These are phyloP conservation scores for Cynara cardunculus DNA, from an alignment of 129 eudicot species.

Conservation along the genomic window DNA sequence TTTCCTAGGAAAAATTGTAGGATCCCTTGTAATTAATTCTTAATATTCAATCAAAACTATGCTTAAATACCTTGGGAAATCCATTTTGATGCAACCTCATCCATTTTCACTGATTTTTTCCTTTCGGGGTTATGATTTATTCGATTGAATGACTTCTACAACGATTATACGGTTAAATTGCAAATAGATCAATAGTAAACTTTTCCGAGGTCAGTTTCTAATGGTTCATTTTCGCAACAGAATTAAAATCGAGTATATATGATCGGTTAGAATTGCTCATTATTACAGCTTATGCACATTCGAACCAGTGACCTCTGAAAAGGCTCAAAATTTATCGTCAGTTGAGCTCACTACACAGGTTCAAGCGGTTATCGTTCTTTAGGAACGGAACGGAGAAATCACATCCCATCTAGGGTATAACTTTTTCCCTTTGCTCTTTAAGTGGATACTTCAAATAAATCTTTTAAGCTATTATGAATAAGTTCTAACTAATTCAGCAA, in stretches of 20 bases:
- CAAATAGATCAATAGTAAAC: background rate
- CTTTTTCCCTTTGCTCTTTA: background rate
- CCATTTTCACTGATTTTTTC: constrained; percentile 4
- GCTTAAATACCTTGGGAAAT: constrained; percentile 22
- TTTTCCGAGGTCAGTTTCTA: background rate
- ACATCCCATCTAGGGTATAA: background rate
- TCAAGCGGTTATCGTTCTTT: background rate
- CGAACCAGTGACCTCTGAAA: too few species aligned
- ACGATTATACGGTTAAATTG: background rate
- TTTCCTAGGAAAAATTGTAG: constrained; percentile 4
- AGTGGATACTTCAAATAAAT: background rate
- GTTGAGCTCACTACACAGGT: too few species aligned
- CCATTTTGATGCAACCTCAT: constrained; percentile 5
- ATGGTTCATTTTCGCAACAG: background rate
- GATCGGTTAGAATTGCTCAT: too few species aligned
- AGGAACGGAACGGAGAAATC: background rate
- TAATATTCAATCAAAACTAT: constrained; percentile 15
- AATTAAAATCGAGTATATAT: background rate
- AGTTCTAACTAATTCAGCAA: background rate
- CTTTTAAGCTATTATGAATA: background rate
- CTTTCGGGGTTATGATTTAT: background rate
- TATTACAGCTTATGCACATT: too few species aligned
- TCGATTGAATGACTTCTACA: background rate
- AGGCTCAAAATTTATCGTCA: too few species aligned
- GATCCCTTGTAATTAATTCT: constrained; percentile 22